These are phyloP conservation scores for Ganoderma multipileum DNA, from an alignment of 1,284 basidiomycete genomes.

Conservation along the genomic window DNA sequence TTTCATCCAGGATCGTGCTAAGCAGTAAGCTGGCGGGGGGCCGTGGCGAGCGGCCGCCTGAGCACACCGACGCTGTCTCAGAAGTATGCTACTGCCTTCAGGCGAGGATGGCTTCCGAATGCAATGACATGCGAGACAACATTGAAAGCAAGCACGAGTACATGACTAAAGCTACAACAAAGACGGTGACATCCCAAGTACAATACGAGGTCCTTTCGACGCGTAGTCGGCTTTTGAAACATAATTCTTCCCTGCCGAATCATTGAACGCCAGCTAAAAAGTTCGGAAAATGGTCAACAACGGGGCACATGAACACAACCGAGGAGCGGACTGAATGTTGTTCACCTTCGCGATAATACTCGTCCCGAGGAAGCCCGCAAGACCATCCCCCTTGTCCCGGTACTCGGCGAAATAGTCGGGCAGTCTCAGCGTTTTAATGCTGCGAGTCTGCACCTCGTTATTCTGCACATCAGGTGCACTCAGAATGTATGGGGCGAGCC, in stretches of 20 bases:
- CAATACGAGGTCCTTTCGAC: slow-evolving; percentile 70
- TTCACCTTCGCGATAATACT: slow-evolving; percentile 81
- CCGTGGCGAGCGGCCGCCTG: too few relatives aligned
- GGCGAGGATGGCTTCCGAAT: not conserved
- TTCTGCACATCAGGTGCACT: slow-evolving; percentile 68
- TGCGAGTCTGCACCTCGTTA: slow-evolving; percentile 75
- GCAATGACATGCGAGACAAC: not conserved
- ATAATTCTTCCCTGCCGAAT: slow-evolving; percentile 68
- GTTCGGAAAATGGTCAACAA: slow-evolving; percentile 19
- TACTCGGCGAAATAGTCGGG: slow-evolving; percentile 95
- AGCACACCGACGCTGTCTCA: too few relatives aligned
- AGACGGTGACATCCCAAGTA: slow-evolving; percentile 78
- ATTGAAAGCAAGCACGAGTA: slow-evolving; percentile 19
- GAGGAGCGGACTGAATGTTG: not conserved
- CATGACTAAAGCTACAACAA: slow-evolving; percentile 54
- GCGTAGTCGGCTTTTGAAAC: slow-evolving; percentile 81
- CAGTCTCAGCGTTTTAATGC: slow-evolving; percentile 72
- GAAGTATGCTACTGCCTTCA: not conserved
- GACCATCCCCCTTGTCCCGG: slow-evolving; percentile 82
- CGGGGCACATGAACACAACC: not conserved
- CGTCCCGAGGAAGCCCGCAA: slow-evolving; percentile 88
- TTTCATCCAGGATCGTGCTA: not conserved
- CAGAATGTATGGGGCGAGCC: slow-evolving; percentile 75
- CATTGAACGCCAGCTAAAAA: slow-evolving; percentile 65
- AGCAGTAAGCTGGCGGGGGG: not conserved